Evolutionary conservation across 2,329 filamentous ascomycete genomes (phyloP).

Genomic region (Colletotrichum cordylinicola): DNA sequence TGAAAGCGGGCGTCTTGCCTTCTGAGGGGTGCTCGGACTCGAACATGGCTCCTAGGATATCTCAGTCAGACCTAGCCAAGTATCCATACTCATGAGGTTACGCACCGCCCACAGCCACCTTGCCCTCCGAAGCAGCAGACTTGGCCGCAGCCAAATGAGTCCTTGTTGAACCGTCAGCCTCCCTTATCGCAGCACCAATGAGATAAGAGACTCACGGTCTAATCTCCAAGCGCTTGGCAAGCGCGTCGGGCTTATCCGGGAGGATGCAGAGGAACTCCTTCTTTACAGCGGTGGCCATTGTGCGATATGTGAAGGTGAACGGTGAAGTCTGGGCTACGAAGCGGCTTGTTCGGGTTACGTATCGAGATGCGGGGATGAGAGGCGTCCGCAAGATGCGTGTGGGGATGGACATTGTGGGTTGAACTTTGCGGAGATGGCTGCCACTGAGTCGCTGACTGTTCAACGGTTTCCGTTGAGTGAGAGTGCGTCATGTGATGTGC

Average conservation of each 20-base stretch:
- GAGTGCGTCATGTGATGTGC: background rate
- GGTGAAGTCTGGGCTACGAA: background rate
- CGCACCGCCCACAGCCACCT: slow-evolving; percentile 21
- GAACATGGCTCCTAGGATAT: slow-evolving; percentile 4
- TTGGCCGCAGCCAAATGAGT: slow-evolving; percentile 18
- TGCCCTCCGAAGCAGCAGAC: slow-evolving; percentile 22
- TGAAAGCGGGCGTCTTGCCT: slow-evolving; percentile 1
- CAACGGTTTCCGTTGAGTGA: background rate
- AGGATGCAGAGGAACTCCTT: slow-evolving; percentile 21
- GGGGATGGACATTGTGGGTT: slow-evolving; percentile 7
- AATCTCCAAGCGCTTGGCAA: slow-evolving; percentile 9
- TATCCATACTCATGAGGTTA: rapidly evolving
- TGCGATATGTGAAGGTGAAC: background rate
- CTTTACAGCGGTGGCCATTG: slow-evolving; percentile 13
- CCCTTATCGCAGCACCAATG: background rate
- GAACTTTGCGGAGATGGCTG: background rate
- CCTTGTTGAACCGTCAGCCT: background rate
- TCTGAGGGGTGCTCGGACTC: slow-evolving; percentile 6
- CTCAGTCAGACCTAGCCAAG: background rate
- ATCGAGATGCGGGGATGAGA: slow-evolving; percentile 4
- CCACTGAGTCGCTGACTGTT: background rate
- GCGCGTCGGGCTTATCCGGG: slow-evolving; percentile 19
- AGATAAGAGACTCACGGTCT: background rate
- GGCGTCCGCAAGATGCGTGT: background rate
- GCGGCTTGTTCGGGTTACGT: background rate